Percentiles rank a stretch among this genome's conserved stretches.
These are phyloP conservation scores for Zygotorulaspora danielsina DNA, from an alignment of 805 yeast genomes.

Conservation along the genomic window DNA sequence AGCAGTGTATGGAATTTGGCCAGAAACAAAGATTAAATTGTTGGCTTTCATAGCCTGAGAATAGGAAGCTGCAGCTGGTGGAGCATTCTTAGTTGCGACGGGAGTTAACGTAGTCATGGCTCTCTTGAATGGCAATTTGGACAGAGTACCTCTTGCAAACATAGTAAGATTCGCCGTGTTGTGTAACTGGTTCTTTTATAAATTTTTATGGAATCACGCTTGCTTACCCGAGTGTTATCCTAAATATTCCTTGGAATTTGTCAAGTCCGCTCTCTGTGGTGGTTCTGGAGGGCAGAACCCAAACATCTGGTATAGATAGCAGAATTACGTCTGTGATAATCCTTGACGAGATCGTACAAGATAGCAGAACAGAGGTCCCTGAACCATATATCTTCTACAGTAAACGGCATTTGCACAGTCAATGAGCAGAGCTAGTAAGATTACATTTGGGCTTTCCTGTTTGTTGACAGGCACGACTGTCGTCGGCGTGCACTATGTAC, in stretches of 20 bases:
- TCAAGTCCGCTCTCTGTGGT: too few relatives aligned
- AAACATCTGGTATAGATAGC: too few relatives aligned
- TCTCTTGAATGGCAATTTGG: slow-evolving; percentile 21
- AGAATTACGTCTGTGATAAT: too few relatives aligned
- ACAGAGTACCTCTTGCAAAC: slow-evolving; percentile 20
- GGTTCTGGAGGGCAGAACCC: too few relatives aligned
- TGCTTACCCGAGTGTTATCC: too few relatives aligned
- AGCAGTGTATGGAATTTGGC: slow-evolving; percentile 89
- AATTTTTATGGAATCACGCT: too few relatives aligned
- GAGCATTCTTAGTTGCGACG: slow-evolving; percentile 74
- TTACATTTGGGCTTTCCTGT: slow-evolving; percentile 61
- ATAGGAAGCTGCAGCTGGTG: slow-evolving; percentile 95
- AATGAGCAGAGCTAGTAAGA: slow-evolving; percentile 79
- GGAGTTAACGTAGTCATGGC: slow-evolving; percentile 33
- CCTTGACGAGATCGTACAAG: neutral
- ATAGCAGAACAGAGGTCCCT: too few relatives aligned
- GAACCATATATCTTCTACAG: too few relatives aligned
- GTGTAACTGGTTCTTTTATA: too few relatives aligned
- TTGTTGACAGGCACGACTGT: slow-evolving; percentile 55
- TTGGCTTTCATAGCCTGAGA: slow-evolving; percentile 93
- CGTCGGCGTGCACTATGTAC: slow-evolving; percentile 65
- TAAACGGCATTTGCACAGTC: too few relatives aligned
- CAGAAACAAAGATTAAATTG: slow-evolving; percentile 85
- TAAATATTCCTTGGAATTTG: too few relatives aligned
- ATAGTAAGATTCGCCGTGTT: too few relatives aligned